Evolutionary conservation across 176 grass and related monocot species (phyloP), one percentile per base, ranked within the genome.

Genomic region (Oryza punctata): DNA sequence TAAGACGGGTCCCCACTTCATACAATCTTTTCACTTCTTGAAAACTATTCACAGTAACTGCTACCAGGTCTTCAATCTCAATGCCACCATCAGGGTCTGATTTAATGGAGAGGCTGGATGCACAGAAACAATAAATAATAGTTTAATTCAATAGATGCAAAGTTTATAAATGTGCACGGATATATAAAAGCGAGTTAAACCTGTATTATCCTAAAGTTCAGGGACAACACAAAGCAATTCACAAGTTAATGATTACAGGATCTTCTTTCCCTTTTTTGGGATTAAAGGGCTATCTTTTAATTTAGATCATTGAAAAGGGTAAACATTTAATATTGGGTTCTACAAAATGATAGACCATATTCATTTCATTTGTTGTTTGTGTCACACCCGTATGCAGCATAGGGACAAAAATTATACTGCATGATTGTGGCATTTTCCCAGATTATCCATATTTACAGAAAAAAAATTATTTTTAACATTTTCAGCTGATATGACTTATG

Each of bases 1-100:
- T 85, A 66, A 91, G 85, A 43, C 83, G 91, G 50, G 76, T 87
- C 65, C 96, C 96, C 70, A 94, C 41, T 43, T 93, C 70, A 79
- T 98, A 98, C 68, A 98, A 86, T 92, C 79, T 93, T 79, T 92
- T 95, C 37, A 98, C 93, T 90, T 98, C 93, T 73, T 95, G 77
- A 81, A 88, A 95, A 81, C 76, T 88, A 81, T 85, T 90, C 7
- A 98, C 93, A 70, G 88, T 83, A 80, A 98, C 85, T 80, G 87
- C 80, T 45, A 94, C 85, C 72, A 98, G 86, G 35, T 95, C 95
- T 80, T 94, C 96, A 80, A 95, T 94, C 81, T 98, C 85, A 50
- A 98, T 84, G 35, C 87, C 83, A 46, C 93, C 96, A 77, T 92
- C 77, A 44, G 89, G 91, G 86, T 87, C 89, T 74, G 84, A 90